phyloP scores from a whole-genome alignment of 805 yeast genomes.

The Danielia oregonensis region DNA sequence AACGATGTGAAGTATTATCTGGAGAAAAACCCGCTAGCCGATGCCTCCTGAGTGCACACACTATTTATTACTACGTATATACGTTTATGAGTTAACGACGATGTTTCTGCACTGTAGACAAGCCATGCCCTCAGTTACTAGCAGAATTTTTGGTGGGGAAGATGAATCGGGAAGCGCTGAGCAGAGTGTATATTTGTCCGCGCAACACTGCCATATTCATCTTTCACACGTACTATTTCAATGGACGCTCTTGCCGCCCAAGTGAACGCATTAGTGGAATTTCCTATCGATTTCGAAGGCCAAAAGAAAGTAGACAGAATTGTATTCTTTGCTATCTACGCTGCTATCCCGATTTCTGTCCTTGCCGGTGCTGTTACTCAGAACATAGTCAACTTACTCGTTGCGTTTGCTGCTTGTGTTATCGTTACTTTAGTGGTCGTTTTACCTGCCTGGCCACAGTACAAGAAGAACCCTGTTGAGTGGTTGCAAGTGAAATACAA shows the following conservation, averaged over 20 bases:
- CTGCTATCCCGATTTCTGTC: conserved; percentile 34
- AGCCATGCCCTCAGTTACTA: too few relatives aligned
- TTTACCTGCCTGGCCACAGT: conserved; percentile 59
- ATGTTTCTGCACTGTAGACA: too few relatives aligned
- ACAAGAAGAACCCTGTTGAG: conserved; percentile 44
- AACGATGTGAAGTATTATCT: conserved; percentile 37
- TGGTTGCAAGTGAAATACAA: conserved; percentile 42
- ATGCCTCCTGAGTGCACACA: neutral
- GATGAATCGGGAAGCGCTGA: too few relatives aligned
- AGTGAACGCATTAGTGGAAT: conserved; percentile 18
- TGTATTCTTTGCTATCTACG: conserved; percentile 21
- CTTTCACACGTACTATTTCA: neutral
- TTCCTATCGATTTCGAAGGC: conserved; percentile 51
- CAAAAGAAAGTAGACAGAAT: conserved; percentile 42
- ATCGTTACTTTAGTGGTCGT: conserved; percentile 29
- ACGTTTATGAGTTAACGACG: too few relatives aligned
- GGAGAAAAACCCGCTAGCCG: conserved; percentile 7
- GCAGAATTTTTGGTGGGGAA: too few relatives aligned
- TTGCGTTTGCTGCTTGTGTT: conserved; percentile 33
- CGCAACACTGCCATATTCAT: neutral
- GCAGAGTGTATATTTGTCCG: too few relatives aligned
- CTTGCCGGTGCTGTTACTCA: conserved; percentile 47
- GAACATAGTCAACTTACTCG: conserved; percentile 37
- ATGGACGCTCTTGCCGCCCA: conserved; percentile 15
- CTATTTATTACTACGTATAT: conserved; percentile 8